Percentiles rank a stretch among this genome's conserved stretches.
These are phyloP conservation scores for Botryotinia globosa DNA, from an alignment of 2,329 filamentous ascomycete species.

Conservation along the genomic window DNA sequence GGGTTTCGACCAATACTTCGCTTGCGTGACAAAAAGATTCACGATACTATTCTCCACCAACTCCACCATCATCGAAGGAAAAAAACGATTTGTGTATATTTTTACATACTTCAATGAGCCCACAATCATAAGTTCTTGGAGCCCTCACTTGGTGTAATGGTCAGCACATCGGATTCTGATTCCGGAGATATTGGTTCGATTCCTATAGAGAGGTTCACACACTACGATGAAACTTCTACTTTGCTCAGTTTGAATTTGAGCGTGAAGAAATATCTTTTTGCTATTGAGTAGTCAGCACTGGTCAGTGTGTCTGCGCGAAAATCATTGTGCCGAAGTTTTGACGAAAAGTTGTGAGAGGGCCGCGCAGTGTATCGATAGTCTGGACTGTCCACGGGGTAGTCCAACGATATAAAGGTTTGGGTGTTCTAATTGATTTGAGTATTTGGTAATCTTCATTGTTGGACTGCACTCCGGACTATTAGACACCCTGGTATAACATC, in stretches of 20 bases:
- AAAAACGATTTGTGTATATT: neutral
- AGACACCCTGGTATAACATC: no score
- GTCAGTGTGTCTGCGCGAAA: neutral
- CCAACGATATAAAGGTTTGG: no score
- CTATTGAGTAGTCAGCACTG: neutral
- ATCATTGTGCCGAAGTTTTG: neutral
- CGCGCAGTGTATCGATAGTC: no score
- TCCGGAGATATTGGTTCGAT: constrained; percentile 23
- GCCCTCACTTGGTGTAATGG: constrained; percentile 14
- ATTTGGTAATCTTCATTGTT: no score
- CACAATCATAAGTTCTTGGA: rapidly evolving
- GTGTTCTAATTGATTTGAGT: no score
- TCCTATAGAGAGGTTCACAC: constrained; percentile 9
- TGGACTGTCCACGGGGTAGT: no score
- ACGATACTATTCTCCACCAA: neutral
- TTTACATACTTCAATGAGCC: rapidly evolving
- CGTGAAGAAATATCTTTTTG: rapidly evolving
- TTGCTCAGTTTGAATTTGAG: neutral
- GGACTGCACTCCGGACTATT: no score
- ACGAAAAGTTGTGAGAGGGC: neutral
- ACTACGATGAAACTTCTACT: neutral
- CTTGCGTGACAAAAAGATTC: neutral
- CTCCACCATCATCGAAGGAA: neutral
- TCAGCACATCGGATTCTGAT: constrained; percentile 22
- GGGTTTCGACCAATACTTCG: neutral